Evolutionary conservation across 2,329 filamentous ascomycete species (phyloP), one percentile per base, ranked within the genome.

Genomic region (Pseudovirgaria hyperparasitica): DNA sequence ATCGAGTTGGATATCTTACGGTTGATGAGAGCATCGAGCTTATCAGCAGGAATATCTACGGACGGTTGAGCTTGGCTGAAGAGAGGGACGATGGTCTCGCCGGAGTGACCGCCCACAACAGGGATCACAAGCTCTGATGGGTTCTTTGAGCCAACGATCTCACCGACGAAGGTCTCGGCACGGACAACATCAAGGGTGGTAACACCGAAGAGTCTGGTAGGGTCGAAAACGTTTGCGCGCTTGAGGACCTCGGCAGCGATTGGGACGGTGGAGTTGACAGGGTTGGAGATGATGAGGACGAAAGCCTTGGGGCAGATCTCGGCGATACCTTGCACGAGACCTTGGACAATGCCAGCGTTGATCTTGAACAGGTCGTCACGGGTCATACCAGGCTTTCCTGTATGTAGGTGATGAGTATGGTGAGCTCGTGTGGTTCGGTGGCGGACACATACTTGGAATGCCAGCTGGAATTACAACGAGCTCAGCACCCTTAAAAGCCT

Each of bases 351-450:
- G 48, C 86, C 82, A 35, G 90, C 90, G 59, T 98, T 98, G 70
- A 94, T 93, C 67, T 94, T 94, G 80, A 98, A 98, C 33, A 98
- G 82, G 55, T 96, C 90, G 50, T 98, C 90, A 65, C 90, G 85
- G 60, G 82, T 94, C 90, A 98, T 98, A 50, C 90, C 90, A 47
- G 90, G 90, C 72, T 96, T 96, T 64, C 87, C 87, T 94, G 39
- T 32, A 33, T n/a, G n/a, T 16, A 13, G n/a, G 23, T 52, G 26
- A 50, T 23, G 12, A 9, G 18, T 10, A 22, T 16, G 9, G 22
- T 23, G 4, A 16, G 14, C 12, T 12, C 11, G 10, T 13, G 8
- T 5, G 27, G 31, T 32, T 23, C 39, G 15, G 10, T 19, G 18
- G 25, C 19, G 26, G n/a, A 16, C 9, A 40, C 47, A 49, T 70